Percentiles rank a stretch among this genome's conserved stretches.
phyloP scores from a whole-genome alignment of 2,329 filamentous ascomycete genomes.

The Aspergillus carbonarius region DNA sequence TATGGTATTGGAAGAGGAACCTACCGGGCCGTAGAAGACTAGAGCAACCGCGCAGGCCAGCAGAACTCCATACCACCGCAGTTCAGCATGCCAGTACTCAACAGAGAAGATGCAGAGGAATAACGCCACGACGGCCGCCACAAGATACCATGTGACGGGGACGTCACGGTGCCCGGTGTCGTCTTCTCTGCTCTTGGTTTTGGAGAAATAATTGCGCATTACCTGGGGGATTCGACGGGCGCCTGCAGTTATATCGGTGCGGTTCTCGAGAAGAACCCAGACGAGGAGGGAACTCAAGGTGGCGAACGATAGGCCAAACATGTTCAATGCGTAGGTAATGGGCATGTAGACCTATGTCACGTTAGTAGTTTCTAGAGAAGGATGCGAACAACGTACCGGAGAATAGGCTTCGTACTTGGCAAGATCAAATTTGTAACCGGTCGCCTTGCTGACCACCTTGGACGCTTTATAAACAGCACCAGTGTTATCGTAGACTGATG shows the following conservation, averaged over 20 bases:
- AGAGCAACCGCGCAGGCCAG: slow-evolving; percentile 23
- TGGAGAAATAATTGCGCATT: not conserved
- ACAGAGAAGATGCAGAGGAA: slow-evolving; percentile 26
- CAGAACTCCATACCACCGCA: slow-evolving; percentile 29
- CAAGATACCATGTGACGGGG: slow-evolving; percentile 25
- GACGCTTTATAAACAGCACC: slow-evolving; percentile 62
- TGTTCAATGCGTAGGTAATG: slow-evolving; percentile 28
- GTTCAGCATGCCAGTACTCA: slow-evolving; percentile 26
- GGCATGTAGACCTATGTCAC: slow-evolving; percentile 26
- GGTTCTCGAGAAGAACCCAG: slow-evolving; percentile 25
- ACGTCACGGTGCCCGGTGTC: slow-evolving; percentile 14
- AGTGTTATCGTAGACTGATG: slow-evolving; percentile 65
- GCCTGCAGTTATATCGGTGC: slow-evolving; percentile 17
- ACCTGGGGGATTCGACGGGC: not conserved
- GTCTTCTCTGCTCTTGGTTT: not conserved
- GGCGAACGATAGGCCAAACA: slow-evolving; percentile 62
- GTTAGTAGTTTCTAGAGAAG: slow-evolving; percentile 47
- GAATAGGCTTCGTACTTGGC: slow-evolving; percentile 64
- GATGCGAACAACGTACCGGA: slow-evolving; percentile 55
- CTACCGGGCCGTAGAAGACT: slow-evolving; percentile 25
- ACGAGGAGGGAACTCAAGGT: slow-evolving; percentile 55
- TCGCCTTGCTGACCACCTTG: slow-evolving; percentile 54
- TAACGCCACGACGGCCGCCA: slow-evolving; percentile 15
- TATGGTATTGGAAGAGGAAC: not conserved
- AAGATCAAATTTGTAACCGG: slow-evolving; percentile 60